Evolutionary conservation across 768 basidiomycete species (phyloP), one percentile per base, ranked within the genome.

Genomic region (Amanita pseudoporphyria): DNA sequence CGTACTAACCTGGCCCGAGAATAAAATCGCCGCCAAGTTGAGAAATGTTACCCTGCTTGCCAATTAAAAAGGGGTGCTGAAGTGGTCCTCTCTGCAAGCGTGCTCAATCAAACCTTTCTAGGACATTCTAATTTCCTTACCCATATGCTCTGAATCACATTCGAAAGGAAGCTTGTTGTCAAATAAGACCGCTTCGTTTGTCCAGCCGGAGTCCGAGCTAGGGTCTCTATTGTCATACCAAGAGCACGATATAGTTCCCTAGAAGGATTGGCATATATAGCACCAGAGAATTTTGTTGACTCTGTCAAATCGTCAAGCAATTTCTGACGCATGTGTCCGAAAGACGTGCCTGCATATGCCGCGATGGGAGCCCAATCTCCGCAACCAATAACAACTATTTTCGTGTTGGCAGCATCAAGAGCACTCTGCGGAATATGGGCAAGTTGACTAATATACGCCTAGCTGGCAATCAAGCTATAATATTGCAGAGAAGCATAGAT

Each of bases 1-100:
- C n/a, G 28, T 26, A 55, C 65, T 28, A 54, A 79, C 78, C 78
- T 16, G 78, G 77, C 18, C 77, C 77, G 43, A 83, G 66, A 10
- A 84, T 60, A 46, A 82, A 82, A 21, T 84, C 81, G 2, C 79
- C 81, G 4, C 81, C 81, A 0, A 81, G 62, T 57, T 84, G 81
- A 0, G 72, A 69, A n/a, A 77, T 56, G 44, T 81, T 78, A 0
- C 81, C 82, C 49, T 80, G 76, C 57, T 80, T 81, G 0, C 79
- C 81, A n/a, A 79, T 65, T 14, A 73, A 62, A 1, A 54, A 55
- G 0, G 74, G 72, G 31, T 73, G 60, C 59, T 67, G 71, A 9
- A 79, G 28, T 1, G 71, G 66, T 21, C 71, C 70, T 31, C 61
- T 53, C 67, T 71, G 45, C 13, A n/a, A 7, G 28, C 10, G 48